These are phyloP conservation scores for Annulohypoxylon maeteangense DNA, from an alignment of 495 filamentous ascomycete genomes.

Conservation along the genomic window DNA sequence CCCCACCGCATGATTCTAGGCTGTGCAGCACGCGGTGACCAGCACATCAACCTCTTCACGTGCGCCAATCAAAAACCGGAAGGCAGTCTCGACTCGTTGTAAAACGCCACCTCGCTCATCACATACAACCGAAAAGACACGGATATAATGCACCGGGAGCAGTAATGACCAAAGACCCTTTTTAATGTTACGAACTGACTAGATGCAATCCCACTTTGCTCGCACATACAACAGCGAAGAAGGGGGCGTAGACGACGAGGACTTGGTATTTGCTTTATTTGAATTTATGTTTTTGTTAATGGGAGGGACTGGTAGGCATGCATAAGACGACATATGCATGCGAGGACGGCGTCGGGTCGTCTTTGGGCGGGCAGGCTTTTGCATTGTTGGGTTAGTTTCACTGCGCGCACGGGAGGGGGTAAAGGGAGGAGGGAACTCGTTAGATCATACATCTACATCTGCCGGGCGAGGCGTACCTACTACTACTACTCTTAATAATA, in stretches of 20 bases:
- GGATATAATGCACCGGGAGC: background rate
- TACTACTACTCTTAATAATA: background rate
- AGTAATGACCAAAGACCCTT: background rate
- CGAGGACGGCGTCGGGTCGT: background rate
- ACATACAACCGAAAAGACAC: background rate
- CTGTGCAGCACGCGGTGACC: constrained; percentile 77
- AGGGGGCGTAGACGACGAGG: background rate
- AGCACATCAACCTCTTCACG: constrained; percentile 77
- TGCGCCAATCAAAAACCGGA: constrained; percentile 60
- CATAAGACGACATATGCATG: background rate
- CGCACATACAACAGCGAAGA: background rate
- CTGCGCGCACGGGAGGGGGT: background rate
- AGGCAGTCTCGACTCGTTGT: constrained; percentile 36
- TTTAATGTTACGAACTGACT: background rate
- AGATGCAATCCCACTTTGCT: background rate
- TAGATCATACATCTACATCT: background rate
- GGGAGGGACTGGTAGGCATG: background rate
- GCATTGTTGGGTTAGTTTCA: constrained; percentile 1
- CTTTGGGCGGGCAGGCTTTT: background rate
- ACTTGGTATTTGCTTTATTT: background rate
- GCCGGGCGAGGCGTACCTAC: background rate
- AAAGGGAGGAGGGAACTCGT: background rate
- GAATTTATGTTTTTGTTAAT: background rate
- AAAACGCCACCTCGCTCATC: background rate
- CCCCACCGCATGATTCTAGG: constrained; percentile 94